Conservation (phyloP, 345 rosid species). For the Bretschneidera sinensis region DNA sequence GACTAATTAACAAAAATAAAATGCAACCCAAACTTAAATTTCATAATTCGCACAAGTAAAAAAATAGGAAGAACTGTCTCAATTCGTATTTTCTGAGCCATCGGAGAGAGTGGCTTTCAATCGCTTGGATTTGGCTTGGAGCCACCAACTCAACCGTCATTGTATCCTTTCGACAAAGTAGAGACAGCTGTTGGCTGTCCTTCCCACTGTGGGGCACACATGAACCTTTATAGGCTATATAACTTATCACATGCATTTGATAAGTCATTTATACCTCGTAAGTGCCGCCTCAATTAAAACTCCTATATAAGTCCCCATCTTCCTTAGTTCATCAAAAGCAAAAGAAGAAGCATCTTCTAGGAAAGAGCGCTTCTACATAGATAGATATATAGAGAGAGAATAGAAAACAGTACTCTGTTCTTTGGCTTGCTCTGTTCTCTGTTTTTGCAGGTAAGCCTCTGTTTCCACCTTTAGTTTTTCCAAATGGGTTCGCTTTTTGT, state of each 20-base stretch:
- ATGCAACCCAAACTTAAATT: too few species aligned
- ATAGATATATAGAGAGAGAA: not conserved
- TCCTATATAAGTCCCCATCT: not conserved
- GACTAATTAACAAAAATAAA: too few species aligned
- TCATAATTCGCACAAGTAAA: too few species aligned
- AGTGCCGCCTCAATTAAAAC: slow-evolving; percentile 9
- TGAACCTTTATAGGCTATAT: not conserved
- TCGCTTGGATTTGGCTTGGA: too few species aligned
- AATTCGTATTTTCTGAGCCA: too few species aligned
- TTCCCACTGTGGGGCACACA: slow-evolving; percentile 2
- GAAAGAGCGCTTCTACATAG: not conserved
- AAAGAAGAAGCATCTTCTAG: slow-evolving; percentile 20
- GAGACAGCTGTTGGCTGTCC: slow-evolving; percentile 21
- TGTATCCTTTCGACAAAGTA: slow-evolving; percentile 21
- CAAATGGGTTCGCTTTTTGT: not conserved
- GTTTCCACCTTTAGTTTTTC: not conserved
- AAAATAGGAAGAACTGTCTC: too few species aligned
- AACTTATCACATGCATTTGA: not conserved
- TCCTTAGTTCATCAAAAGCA: not conserved
- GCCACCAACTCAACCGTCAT: too few species aligned
- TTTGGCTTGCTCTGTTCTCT: not conserved
- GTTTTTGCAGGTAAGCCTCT: slow-evolving; percentile 10
- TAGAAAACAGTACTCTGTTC: not conserved
- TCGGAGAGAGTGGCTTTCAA: too few species aligned
- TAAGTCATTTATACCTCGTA: slow-evolving; percentile 21